These are phyloP conservation scores for Stephanodiscus minutulus DNA, from an alignment of 108 stramenopile species.

Conservation along the genomic window DNA sequence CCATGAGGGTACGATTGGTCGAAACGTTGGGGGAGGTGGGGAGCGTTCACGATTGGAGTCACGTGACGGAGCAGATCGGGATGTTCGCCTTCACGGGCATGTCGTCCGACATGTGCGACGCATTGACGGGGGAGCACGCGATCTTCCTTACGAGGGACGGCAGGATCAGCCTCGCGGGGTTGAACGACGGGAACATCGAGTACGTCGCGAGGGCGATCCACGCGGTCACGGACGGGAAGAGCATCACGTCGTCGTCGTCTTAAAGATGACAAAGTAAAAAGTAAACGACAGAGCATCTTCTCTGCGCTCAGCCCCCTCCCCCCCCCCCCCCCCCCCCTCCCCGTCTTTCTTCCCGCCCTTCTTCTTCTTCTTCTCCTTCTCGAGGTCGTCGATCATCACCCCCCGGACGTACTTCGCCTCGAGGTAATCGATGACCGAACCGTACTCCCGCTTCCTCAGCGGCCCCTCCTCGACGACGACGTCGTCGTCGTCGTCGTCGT, in stretches of 20 bases:
- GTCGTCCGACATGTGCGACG: slow-evolving; percentile 88
- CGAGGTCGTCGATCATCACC: slow-evolving; percentile 65
- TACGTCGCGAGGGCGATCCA: slow-evolving; percentile 94
- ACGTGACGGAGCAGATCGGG: slow-evolving; percentile 97
- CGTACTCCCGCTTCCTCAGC: slow-evolving; percentile 59
- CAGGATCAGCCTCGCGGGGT: slow-evolving; percentile 96
- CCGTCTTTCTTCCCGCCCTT: slow-evolving; percentile 1
- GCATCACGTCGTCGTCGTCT: slow-evolving; percentile 62
- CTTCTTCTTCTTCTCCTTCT: slow-evolving; percentile 28
- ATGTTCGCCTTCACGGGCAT: slow-evolving; percentile 99
- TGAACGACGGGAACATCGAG: slow-evolving; percentile 92
- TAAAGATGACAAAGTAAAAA: too few relatives aligned
- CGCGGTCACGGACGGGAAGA: slow-evolving; percentile 88
- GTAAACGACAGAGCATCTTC: too few relatives aligned
- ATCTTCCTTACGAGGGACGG: slow-evolving; percentile 97
- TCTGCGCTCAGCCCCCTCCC: too few relatives aligned
- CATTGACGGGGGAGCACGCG: slow-evolving; percentile 81
- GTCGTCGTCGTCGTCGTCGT: slow-evolving; percentile 33
- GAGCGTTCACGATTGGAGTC: slow-evolving; percentile 90
- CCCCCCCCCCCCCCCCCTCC: slow-evolving; percentile 41
- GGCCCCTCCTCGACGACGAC: slow-evolving; percentile 22
- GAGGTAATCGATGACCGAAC: slow-evolving; percentile 79
- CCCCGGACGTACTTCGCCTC: slow-evolving; percentile 89
- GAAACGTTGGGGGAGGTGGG: slow-evolving; percentile 78
- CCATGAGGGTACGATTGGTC: slow-evolving; percentile 85